These are phyloP conservation scores for Salix purpurea DNA, from an alignment of 345 rosid species.

Conservation along the genomic window DNA sequence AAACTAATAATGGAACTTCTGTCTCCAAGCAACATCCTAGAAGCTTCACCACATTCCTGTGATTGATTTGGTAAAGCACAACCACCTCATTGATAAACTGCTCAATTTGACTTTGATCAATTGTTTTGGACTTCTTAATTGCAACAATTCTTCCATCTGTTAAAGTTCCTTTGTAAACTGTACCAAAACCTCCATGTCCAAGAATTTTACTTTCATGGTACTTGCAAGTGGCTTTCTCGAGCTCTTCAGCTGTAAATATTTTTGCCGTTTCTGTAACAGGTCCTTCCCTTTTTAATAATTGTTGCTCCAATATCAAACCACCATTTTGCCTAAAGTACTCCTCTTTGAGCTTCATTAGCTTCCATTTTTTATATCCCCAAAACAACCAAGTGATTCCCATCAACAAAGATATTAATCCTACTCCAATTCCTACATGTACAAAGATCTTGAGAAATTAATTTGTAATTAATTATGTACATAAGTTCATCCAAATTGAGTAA, in stretches of 20 bases:
- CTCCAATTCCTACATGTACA: too few species aligned
- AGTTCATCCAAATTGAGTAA: too few species aligned
- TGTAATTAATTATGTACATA: too few species aligned
- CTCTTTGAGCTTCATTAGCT: not conserved
- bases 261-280: not conserved
- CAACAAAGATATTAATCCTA: too few species aligned
- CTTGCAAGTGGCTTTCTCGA: not conserved
- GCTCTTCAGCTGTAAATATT: not conserved
- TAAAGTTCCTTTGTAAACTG: not conserved
- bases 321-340: not conserved
- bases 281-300: not conserved
- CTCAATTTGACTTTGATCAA: not conserved
- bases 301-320: not conserved
- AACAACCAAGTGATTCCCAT: too few species aligned
- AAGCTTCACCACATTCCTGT: not conserved
- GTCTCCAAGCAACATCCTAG: not conserved
- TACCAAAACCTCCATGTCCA: not conserved
- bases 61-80: not conserved
- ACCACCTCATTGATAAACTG: not conserved
- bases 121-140: not conserved
- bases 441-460: too few species aligned
- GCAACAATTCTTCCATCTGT: not conserved
- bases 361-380: not conserved
- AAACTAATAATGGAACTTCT: not conserved
- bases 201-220: not conserved